Percentiles rank a stretch among this genome's conserved stretches.
These are phyloP conservation scores for Linnemannia exigua DNA, from an alignment of 192 early-diverging fungal species.

Conservation along the genomic window DNA sequence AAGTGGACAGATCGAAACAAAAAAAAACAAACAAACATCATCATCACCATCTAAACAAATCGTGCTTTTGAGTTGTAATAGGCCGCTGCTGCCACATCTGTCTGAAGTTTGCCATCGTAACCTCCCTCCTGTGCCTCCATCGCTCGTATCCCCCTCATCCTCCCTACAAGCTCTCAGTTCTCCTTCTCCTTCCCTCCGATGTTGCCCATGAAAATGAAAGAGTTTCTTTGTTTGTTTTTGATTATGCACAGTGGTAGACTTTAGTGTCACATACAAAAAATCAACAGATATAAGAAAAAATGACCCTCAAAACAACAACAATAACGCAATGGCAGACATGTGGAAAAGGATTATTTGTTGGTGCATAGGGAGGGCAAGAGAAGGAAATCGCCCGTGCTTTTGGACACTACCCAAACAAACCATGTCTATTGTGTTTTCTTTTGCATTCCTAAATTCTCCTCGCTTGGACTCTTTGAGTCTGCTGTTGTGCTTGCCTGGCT, in stretches of 20 bases:
- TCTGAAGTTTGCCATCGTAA: neutral
- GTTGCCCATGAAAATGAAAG: neutral
- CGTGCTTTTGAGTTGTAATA: constrained; percentile 1
- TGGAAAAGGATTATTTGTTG: neutral
- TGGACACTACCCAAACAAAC: neutral
- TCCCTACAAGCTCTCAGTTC: neutral
- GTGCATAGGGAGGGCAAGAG: neutral
- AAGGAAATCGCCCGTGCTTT: neutral
- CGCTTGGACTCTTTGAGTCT: neutral
- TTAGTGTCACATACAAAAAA: neutral
- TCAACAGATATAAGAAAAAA: neutral
- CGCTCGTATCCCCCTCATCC: neutral
- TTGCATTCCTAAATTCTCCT: constrained; percentile 7
- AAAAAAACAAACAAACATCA: neutral
- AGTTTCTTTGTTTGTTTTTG: neutral
- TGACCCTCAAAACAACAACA: neutral
- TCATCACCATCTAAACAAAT: constrained; percentile 6
- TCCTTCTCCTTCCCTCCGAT: neutral
- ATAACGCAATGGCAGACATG: constrained; percentile 9
- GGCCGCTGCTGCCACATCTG: neutral
- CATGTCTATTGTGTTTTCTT: neutral
- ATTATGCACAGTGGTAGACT: neutral
- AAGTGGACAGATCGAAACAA: neutral
- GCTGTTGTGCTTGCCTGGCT: neutral
- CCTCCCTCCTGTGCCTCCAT: neutral